Evolutionary conservation across 441 rosid species (phyloP).

Genomic region (Metrosideros polymorpha): DNA sequence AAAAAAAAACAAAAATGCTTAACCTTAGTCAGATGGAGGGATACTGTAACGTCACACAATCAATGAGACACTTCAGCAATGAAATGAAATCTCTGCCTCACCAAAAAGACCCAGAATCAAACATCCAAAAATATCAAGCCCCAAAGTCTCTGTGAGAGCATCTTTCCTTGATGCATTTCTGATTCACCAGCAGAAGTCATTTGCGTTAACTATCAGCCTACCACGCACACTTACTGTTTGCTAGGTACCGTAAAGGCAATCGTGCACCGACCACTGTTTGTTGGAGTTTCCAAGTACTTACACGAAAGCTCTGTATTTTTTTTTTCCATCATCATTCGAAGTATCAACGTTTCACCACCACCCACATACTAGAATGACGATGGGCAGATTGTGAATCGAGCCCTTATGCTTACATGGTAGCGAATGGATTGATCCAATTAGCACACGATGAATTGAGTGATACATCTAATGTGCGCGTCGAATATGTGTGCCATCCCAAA

Average conservation of each 20-base stretch:
- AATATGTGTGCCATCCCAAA: neutral
- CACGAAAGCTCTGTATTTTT: too few relatives aligned
- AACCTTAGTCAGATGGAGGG: neutral
- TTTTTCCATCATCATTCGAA: too few relatives aligned
- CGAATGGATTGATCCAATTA: neutral
- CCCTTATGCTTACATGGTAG: neutral
- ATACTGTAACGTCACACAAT: neutral
- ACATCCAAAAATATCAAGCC: neutral
- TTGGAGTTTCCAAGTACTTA: neutral
- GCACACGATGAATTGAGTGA: neutral
- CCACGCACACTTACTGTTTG: neutral
- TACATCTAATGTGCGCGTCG: neutral
- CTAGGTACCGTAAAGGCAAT: neutral
- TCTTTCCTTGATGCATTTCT: neutral
- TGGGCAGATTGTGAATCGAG: neutral
- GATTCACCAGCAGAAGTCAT: neutral
- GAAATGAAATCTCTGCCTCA: neutral
- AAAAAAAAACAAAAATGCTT: neutral
- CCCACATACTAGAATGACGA: neutral
- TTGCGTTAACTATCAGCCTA: neutral
- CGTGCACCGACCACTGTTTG: neutral
- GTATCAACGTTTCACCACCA: neutral
- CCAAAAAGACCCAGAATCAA: neutral
- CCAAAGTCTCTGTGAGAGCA: neutral
- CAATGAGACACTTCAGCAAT: neutral